Evolutionary conservation across 805 yeast genomes (phyloP).

Genomic region (Nakazawaea sp.): DNA sequence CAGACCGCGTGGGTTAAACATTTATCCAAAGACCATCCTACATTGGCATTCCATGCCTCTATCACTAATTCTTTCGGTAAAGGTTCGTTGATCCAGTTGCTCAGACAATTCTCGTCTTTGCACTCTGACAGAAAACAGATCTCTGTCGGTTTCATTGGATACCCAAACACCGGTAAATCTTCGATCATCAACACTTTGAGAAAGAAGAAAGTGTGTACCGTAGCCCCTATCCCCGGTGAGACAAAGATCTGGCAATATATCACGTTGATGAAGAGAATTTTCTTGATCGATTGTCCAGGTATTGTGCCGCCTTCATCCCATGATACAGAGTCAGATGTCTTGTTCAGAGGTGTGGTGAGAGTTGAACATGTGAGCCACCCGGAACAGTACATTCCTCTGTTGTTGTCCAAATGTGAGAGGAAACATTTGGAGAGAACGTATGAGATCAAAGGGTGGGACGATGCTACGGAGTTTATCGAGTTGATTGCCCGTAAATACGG

Average conservation of each 20-base stretch:
- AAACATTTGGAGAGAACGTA: constrained; percentile 93
- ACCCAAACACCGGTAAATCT: constrained; percentile 98
- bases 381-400: constrained; percentile 89
- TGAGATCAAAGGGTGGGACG: constrained; percentile 86
- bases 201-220: constrained; percentile 91
- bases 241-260: constrained; percentile 99
- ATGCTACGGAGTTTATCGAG: constrained; percentile 77
- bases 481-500: constrained; percentile 90
- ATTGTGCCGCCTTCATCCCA: constrained; percentile 92
- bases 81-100: constrained; percentile 87
- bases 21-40: constrained; percentile 85
- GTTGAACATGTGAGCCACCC: constrained; percentile 97
- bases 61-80: constrained; percentile 97
- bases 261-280: constrained; percentile 92
- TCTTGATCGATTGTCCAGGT: constrained; percentile 97
- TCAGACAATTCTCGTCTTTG: constrained; percentile 86
- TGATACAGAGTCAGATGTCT: constrained; percentile 85
- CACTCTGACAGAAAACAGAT: constrained; percentile 94
- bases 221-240: constrained; percentile 98
- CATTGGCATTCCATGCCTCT: constrained; percentile 96
- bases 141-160: constrained; percentile 95
- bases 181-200: constrained; percentile 91
- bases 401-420: constrained; percentile 76
- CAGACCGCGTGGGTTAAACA: constrained; percentile 99
- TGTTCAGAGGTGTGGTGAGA: constrained; percentile 95